Evolutionary conservation across 2,329 filamentous ascomycete species (phyloP).

Genomic region (Metarhizium sp.): DNA sequence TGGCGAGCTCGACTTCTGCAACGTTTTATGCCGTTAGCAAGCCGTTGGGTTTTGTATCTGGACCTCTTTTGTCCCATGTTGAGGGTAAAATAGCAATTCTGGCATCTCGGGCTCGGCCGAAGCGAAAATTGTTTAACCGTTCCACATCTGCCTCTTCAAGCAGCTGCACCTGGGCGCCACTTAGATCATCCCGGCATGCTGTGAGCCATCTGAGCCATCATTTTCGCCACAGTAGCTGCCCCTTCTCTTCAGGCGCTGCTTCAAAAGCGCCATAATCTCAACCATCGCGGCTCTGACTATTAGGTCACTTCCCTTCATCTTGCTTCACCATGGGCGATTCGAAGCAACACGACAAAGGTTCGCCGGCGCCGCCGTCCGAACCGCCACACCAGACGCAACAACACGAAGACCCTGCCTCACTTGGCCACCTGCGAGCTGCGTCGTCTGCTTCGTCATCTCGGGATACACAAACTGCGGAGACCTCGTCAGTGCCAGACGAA

Average conservation of each 20-base stretch:
- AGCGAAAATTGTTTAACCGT: background rate
- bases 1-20: background rate
- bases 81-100: background rate
- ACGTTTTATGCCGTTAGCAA: background rate
- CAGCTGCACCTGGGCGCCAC: constrained; percentile 2
- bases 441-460: background rate
- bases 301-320: constrained; percentile 1
- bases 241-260: background rate
- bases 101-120: background rate
- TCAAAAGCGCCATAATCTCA: background rate
- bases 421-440: background rate
- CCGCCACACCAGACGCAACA: background rate
- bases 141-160: background rate
- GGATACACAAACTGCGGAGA: background rate
- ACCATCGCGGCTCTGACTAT: constrained; percentile 1
- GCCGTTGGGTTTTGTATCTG: background rate
- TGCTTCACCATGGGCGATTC: constrained; percentile 2
- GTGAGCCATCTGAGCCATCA: background rate
- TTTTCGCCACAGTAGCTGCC: constrained; percentile 3
- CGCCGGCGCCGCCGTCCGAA: background rate
- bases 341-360: background rate
- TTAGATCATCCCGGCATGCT: constrained; percentile 5
- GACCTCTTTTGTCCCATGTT: background rate
- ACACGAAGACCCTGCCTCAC: background rate
- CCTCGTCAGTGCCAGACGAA: background rate